Conservation (phyloP, 139 green algal genomes). For the Picochlorum costavermella region DNA sequence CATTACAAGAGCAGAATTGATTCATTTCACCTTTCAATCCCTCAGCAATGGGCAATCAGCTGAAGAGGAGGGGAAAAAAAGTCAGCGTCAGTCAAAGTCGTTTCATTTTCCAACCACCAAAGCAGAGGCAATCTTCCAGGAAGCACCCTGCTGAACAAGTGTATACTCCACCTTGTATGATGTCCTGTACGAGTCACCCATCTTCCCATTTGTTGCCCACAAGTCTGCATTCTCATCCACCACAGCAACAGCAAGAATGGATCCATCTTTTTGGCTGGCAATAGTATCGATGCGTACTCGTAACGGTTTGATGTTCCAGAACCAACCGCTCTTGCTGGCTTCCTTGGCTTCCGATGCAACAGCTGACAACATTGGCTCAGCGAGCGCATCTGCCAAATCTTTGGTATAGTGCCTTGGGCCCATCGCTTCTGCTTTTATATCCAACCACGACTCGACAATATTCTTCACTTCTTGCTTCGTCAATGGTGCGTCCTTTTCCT, state of each 20-base stretch:
- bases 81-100: too few species aligned
- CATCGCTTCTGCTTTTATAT: slow-evolving; percentile 51
- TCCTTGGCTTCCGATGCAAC: slow-evolving; percentile 35
- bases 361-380: slow-evolving; percentile 44
- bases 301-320: slow-evolving; percentile 41
- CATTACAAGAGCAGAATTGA: too few species aligned
- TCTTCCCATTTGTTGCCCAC: slow-evolving; percentile 20
- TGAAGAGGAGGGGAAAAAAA: too few species aligned
- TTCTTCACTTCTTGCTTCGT: slow-evolving; percentile 5
- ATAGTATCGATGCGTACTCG: slow-evolving; percentile 10
- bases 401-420: slow-evolving; percentile 31
- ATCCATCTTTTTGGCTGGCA: neutral
- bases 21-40: too few species aligned
- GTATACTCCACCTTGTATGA: slow-evolving; percentile 24
- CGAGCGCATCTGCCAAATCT: slow-evolving; percentile 35
- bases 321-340: slow-evolving; percentile 45
- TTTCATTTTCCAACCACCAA: slow-evolving; percentile 16
- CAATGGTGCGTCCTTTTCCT: neutral
- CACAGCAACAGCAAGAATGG: slow-evolving; percentile 12
- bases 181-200: slow-evolving; percentile 24
- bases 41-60: too few species aligned
- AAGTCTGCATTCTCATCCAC: slow-evolving; percentile 28
- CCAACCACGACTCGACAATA: slow-evolving; percentile 26
- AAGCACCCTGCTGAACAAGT: neutral
- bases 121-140: slow-evolving; percentile 13